These are phyloP conservation scores for Tricharina praecox DNA, from an alignment of 495 filamentous ascomycete genomes.

Conservation along the genomic window DNA sequence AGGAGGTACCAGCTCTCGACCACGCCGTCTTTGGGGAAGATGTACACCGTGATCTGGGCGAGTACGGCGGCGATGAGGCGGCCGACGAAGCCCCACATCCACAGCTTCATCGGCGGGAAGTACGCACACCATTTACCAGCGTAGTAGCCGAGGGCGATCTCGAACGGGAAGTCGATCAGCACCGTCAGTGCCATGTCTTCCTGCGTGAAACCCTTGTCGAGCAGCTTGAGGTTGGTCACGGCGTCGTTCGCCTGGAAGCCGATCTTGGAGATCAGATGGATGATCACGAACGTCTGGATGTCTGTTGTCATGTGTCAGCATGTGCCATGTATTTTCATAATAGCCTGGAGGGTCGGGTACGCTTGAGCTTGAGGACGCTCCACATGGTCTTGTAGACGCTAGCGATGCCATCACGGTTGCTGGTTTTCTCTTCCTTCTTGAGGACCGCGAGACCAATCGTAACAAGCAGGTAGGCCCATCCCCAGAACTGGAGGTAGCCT, in stretches of 20 bases:
- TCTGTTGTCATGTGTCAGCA: constrained; percentile 32
- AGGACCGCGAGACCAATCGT: constrained; percentile 64
- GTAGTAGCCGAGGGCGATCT: constrained; percentile 87
- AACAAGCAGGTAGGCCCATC: constrained; percentile 81
- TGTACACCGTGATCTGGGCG: constrained; percentile 72
- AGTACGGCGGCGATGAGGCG: constrained; percentile 67
- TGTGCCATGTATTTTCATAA: neutral
- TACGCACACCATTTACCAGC: constrained; percentile 92
- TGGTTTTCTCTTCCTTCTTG: constrained; percentile 81
- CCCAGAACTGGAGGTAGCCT: constrained; percentile 85
- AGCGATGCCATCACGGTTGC: constrained; percentile 72
- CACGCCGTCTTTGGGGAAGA: constrained; percentile 59
- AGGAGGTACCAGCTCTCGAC: constrained; percentile 73
- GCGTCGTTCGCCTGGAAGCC: constrained; percentile 98
- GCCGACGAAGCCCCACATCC: constrained; percentile 92
- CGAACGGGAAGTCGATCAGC: constrained; percentile 94
- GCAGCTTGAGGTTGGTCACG: constrained; percentile 85
- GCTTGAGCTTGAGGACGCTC: constrained; percentile 72
- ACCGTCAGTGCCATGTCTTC: constrained; percentile 94
- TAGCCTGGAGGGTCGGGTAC: constrained; percentile 2
- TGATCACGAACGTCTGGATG: constrained; percentile 89
- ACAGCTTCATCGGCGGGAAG: constrained; percentile 81
- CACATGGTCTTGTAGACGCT: constrained; percentile 97
- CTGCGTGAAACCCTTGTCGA: constrained; percentile 94
- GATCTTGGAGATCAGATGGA: constrained; percentile 94